Conservation (phyloP, 75 land plant species). For the Pinus albicaulis region DNA sequence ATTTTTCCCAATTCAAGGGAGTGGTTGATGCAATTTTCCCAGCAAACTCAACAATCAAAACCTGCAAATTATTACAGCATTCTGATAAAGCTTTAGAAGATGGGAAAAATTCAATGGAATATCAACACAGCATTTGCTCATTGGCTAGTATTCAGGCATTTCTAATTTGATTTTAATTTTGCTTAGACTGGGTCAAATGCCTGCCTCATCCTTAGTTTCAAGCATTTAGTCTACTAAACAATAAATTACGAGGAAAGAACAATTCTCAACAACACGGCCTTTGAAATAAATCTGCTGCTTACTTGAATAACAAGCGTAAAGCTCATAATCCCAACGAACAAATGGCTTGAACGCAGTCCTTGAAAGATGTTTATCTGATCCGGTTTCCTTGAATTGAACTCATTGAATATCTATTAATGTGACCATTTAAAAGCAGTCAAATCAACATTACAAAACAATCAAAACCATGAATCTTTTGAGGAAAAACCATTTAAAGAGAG, state of each 20-base stretch:
- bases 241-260: background rate
- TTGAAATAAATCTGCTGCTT: background rate
- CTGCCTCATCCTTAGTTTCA: too few species aligned
- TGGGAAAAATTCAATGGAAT: too few species aligned
- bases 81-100: too few species aligned
- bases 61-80: conserved; percentile 21
- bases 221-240: too few species aligned
- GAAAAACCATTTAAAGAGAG: too few species aligned
- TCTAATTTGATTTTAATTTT: too few species aligned
- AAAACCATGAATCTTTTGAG: too few species aligned
- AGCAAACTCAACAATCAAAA: conserved; percentile 80
- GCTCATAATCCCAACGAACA: conserved; percentile 72
- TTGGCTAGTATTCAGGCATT: too few species aligned
- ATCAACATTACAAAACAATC: too few species aligned
- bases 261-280: background rate
- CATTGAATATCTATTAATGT: conserved; percentile 79
- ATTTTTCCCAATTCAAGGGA: conserved; percentile 44
- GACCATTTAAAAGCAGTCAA: background rate
- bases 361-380: conserved; percentile 74
- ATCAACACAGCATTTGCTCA: too few species aligned
- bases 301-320: conserved; percentile 75
- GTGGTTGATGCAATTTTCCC: conserved; percentile 80
- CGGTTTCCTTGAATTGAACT: conserved; percentile 90
- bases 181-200: too few species aligned
- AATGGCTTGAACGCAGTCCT: conserved; percentile 57